Percentiles rank a stretch among this genome's conserved stretches.
phyloP scores from a whole-genome alignment of 108 stramenopile species.

The Fistulifera pelliculosa region DNA sequence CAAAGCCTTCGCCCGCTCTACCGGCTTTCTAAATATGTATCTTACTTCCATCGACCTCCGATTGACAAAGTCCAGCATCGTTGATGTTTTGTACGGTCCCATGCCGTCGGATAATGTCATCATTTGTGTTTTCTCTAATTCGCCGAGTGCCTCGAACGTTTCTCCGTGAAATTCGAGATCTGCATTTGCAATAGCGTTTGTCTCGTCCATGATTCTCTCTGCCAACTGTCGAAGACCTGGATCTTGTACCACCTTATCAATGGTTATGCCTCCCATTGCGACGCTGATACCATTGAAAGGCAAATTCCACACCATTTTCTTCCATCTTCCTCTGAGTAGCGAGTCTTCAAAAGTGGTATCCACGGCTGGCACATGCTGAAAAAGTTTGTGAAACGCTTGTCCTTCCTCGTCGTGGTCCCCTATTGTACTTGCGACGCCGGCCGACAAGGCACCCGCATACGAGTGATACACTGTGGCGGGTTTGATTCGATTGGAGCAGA shows the following conservation, averaged over 20 bases:
- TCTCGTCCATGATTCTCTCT: conserved; percentile 64
- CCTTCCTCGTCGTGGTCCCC: conserved; percentile 30
- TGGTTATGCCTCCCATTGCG: conserved; percentile 84
- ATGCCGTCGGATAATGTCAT: conserved; percentile 66
- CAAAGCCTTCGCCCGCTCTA: conserved; percentile 51
- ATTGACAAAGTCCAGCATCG: conserved; percentile 69
- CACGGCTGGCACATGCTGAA: conserved; percentile 26
- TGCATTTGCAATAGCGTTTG: conserved; percentile 69
- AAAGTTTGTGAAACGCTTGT: conserved; percentile 15
- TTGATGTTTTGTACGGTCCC: conserved; percentile 76
- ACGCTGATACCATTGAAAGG: conserved; percentile 83
- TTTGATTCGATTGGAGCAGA: conserved; percentile 61
- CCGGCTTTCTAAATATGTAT: conserved; percentile 66
- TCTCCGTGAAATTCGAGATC: conserved; percentile 46
- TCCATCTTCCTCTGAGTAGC: conserved; percentile 64
- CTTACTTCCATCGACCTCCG: conserved; percentile 76
- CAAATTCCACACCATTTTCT: conserved; percentile 77
- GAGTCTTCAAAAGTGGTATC: conserved; percentile 47
- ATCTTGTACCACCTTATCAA: conserved; percentile 74
- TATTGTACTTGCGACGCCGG: conserved; percentile 24
- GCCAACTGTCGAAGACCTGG: conserved; percentile 58
- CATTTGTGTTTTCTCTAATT: conserved; percentile 40
- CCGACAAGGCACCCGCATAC: conserved; percentile 52
- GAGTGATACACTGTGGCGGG: conserved; percentile 60
- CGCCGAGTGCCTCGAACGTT: conserved; percentile 15